Base-by-base conservation (phyloP, 2,329 filamentous ascomycete genomes). In the Alternaria longipes region DNA sequence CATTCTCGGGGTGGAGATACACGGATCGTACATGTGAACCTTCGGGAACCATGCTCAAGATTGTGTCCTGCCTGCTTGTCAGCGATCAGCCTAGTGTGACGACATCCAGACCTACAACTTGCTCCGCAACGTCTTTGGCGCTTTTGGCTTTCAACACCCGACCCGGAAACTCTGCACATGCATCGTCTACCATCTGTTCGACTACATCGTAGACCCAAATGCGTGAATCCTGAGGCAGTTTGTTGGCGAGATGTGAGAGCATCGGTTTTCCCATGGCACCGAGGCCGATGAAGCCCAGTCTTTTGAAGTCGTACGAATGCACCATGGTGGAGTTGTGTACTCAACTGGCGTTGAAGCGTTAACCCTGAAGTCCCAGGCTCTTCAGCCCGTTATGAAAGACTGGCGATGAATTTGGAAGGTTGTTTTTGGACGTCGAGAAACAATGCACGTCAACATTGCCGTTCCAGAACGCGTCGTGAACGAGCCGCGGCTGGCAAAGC, bases 191-290 rank as follows among this genome's bases (percentile, higher is more conserved):
- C 5, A 75, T 78, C 11, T 78, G 67, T 46, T 79, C 72, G 5
- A 81, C 77, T 4, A 86, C 79, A 67, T 87, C 85, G 65, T 81
- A 84, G 8, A 85, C 79, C 65, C 81, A 81, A 57, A 86, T 80
- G 4, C 75, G 75, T 8, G 81, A 81, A 11, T 79, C 74, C 9
- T 70, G 24, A 3, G 80, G 76, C 49, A 84, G 75, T 64, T 84
- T 85, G 22, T 79, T 78, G 9, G 82, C 80, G 24, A 87, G 75
- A 68, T 86, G 84, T 20, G 71, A 73, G 5, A 82, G 79, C 84
- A 87, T 87, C 11, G 84, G 84, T 54, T 78, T 79, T 0, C 85
- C 85, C 85, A 86, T 87, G 11, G 81, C 79, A n/a, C 85, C 85
- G 1, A 86, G 78, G 65, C 85, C 84, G 46, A 87, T 81, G 74